Conservation (phyloP, 176 grass and related monocot genomes). For the Neostapfia colusana region DNA sequence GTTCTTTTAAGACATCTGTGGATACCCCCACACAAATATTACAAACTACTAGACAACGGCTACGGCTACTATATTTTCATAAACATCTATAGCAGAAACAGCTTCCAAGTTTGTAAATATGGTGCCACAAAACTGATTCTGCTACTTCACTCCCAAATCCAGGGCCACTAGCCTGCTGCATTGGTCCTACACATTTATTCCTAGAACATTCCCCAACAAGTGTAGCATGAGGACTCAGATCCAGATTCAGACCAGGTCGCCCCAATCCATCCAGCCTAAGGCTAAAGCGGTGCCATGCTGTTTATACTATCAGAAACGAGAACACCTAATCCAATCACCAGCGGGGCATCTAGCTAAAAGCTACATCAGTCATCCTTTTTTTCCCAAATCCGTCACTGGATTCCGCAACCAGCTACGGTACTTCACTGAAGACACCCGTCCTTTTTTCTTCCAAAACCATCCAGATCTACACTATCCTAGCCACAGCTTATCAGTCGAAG, state of each 20-base stretch:
- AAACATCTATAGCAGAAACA: not conserved
- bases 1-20: not conserved
- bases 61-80: too few species aligned
- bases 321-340: slow-evolving; percentile 29
- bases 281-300: not conserved
- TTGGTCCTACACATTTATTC: slow-evolving; percentile 31
- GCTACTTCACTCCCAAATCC: not conserved
- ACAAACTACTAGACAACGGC: not conserved
- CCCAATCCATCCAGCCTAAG: not conserved
- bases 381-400: not conserved
- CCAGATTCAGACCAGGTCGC: slow-evolving; percentile 42
- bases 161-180: not conserved
- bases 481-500: not conserved
- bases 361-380: not conserved
- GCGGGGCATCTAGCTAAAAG: slow-evolving; percentile 20
- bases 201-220: slow-evolving; percentile 30
- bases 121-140: not conserved
- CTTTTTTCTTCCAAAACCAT: not conserved
- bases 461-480: slow-evolving; percentile 39
- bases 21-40: not conserved
- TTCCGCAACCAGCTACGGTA: not conserved
- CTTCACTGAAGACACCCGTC: not conserved
- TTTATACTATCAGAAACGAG: not conserved
- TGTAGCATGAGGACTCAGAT: slow-evolving; percentile 44
- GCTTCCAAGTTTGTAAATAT: not conserved